Conservation (phyloP, 345 rosid species). For the Murraya paniculata region DNA sequence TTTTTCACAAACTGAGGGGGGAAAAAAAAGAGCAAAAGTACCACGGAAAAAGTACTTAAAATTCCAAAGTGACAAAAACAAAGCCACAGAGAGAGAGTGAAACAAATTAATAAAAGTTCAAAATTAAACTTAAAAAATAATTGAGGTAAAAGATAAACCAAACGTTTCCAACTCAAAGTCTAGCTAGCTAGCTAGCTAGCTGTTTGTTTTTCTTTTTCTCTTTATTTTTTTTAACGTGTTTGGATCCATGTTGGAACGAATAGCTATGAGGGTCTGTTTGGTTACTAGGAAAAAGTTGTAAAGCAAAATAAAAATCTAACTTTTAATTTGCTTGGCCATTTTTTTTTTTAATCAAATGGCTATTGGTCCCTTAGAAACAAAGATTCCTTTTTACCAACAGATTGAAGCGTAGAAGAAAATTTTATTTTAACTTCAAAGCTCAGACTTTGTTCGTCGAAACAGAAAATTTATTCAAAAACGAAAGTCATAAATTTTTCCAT, state of each 20-base stretch:
- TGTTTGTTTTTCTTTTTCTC: neutral
- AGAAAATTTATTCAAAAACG: neutral
- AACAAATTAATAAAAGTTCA: neutral
- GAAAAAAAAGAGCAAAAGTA: constrained; percentile 6
- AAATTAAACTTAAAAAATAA: neutral
- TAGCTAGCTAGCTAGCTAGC: neutral
- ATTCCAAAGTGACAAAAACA: neutral
- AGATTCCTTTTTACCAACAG: neutral
- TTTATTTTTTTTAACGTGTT: neutral
- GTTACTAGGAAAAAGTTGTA: neutral
- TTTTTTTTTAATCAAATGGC: neutral
- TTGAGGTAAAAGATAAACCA: neutral
- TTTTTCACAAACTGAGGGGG: neutral
- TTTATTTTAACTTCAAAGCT: neutral
- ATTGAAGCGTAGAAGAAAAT: too few species aligned
- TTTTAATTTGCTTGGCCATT: neutral
- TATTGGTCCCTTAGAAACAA: neutral
- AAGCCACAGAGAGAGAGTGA: neutral
- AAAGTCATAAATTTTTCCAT: neutral
- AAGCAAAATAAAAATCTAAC: neutral
- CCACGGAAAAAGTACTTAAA: constrained; percentile 29
- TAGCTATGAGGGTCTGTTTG: neutral
- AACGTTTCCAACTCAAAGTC: neutral
- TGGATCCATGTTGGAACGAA: neutral
- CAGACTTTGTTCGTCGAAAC: neutral